phyloP scores from a whole-genome alignment of 495 filamentous ascomycete genomes.

The Oidiodendron maius region DNA sequence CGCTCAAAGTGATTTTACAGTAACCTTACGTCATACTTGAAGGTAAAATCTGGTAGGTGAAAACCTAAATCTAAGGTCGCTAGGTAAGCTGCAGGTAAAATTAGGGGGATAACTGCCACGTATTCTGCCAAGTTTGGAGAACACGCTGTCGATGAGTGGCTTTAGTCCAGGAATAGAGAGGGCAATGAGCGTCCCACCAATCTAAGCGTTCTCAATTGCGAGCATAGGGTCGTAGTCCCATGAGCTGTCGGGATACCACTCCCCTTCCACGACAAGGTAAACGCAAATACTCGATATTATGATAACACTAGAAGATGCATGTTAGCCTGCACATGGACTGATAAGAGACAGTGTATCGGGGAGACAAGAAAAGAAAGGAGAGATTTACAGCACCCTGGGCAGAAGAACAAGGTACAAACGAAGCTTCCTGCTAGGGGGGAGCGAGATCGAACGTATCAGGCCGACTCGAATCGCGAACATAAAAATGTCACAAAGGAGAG shows the following conservation, averaged over 20 bases:
- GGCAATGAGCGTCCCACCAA: constrained; percentile 37
- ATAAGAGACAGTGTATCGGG: not conserved
- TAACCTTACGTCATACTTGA: too few species aligned
- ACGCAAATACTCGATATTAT: constrained; percentile 36
- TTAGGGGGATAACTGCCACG: too few species aligned
- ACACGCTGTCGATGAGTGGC: not conserved
- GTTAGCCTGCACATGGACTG: not conserved
- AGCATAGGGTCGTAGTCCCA: constrained; percentile 42
- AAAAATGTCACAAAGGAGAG: constrained; percentile 37
- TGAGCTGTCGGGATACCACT: constrained; percentile 33
- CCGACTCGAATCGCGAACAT: constrained; percentile 37
- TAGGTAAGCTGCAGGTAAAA: too few species aligned
- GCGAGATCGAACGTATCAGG: constrained; percentile 32
- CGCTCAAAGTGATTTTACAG: too few species aligned
- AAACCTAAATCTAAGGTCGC: too few species aligned
- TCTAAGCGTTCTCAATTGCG: constrained; percentile 37
- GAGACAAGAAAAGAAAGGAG: too few species aligned
- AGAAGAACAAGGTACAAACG: constrained; percentile 36
- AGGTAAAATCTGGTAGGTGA: too few species aligned
- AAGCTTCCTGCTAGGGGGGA: constrained; percentile 30
- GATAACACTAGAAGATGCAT: constrained; percentile 30
- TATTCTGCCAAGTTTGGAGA: not conserved
- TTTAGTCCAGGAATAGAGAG: constrained; percentile 35
- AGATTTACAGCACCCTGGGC: constrained; percentile 38
- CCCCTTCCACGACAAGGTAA: constrained; percentile 34